Conservation (phyloP, 805 yeast species). For the Starmera caribaea region DNA sequence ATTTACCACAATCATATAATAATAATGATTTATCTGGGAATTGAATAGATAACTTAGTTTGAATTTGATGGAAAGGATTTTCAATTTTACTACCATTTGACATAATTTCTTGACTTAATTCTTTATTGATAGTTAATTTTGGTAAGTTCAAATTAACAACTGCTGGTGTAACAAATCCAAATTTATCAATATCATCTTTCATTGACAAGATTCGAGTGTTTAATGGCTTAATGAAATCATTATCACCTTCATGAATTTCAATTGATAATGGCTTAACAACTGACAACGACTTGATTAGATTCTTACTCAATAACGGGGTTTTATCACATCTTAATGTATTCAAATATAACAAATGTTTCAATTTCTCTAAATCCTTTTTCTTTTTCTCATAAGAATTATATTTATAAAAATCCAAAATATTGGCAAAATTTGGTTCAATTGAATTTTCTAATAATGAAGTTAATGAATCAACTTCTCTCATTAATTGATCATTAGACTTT, state of each 20-base stretch:
- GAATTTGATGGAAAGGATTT: slow-evolving; percentile 69
- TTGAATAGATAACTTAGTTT: slow-evolving; percentile 81
- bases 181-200: slow-evolving; percentile 54
- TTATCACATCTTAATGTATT: slow-evolving; percentile 58
- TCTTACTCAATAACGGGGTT: slow-evolving; percentile 59
- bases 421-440: slow-evolving; percentile 19
- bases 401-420: slow-evolving; percentile 47
- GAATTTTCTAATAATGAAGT: slow-evolving; percentile 25
- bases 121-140: slow-evolving; percentile 36
- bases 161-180: slow-evolving; percentile 80
- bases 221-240: slow-evolving; percentile 32
- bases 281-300: slow-evolving; percentile 36
- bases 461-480: slow-evolving; percentile 33
- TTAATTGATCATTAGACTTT: slow-evolving; percentile 38
- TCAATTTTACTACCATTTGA: slow-evolving; percentile 21
- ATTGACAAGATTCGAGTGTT: slow-evolving; percentile 29
- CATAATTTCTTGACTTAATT: slow-evolving; percentile 18
- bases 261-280: slow-evolving; percentile 21
- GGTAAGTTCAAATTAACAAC: slow-evolving; percentile 71
- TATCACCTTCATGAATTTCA: slow-evolving; percentile 3
- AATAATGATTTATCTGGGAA: slow-evolving; percentile 91
- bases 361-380: slow-evolving; percentile 37
- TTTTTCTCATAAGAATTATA: slow-evolving; percentile 44
- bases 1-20: slow-evolving; percentile 94
- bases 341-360: slow-evolving; percentile 49